A percentile compares a stretch with the other conserved stretches of the same genome.
These are phyloP conservation scores for Geranium incanum DNA, from an alignment of 441 rosid species.

Conservation along the genomic window DNA sequence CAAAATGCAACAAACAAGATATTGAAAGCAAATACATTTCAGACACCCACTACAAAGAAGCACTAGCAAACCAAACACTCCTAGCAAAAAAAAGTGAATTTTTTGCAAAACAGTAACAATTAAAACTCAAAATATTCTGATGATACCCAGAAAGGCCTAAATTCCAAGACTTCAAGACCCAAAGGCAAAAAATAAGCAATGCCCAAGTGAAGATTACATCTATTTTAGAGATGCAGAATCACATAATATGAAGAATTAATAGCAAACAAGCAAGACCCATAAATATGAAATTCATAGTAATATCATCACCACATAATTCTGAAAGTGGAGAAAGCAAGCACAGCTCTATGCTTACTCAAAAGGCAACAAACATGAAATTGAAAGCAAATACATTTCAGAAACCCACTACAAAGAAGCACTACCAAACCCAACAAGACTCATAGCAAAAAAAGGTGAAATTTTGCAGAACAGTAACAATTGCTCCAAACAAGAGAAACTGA, in stretches of 20 bases:
- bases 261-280: not conserved
- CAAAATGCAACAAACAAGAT: too few species aligned
- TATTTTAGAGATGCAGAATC: not conserved
- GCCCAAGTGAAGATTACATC: not conserved
- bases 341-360: not conserved
- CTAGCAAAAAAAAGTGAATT: not conserved
- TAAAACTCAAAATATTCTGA: constrained; percentile 4
- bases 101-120: too few species aligned
- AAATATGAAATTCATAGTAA: too few species aligned
- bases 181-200: constrained; percentile 12
- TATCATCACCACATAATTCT: not conserved
- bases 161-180: constrained; percentile 24
- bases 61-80: not conserved
- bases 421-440: not conserved
- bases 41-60: not conserved
- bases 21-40: too few species aligned
- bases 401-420: not conserved
- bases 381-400: not conserved
- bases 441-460: not conserved
- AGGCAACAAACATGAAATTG: not conserved
- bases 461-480: not conserved
- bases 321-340: not conserved
- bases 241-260: not conserved
- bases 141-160: constrained; percentile 19
- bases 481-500: not conserved